Evolutionary conservation across 495 filamentous ascomycete species (phyloP), one percentile per base, ranked within the genome.

Genomic region (Penicillium simplicissimum): DNA sequence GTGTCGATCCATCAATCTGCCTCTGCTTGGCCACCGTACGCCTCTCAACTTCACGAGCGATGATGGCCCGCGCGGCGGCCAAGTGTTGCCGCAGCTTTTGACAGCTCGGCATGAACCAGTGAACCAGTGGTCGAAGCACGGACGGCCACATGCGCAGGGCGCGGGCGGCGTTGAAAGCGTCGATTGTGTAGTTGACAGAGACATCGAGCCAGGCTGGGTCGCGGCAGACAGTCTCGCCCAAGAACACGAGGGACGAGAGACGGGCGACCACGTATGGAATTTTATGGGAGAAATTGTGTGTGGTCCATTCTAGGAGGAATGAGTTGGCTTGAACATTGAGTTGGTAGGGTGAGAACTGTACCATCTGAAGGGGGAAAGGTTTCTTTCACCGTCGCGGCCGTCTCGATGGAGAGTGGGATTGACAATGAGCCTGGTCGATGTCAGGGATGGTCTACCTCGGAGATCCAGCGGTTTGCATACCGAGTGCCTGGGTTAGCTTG

Each of bases 221-320:
- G 2, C 82, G 79, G 62, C 81, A 83, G 43, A 85, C 62, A 11
- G 80, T 75, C 6, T 75, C 63, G 21, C 86, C 87, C 52, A 88
- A 72, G 54, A 88, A 88, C 8, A 84, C 71, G 14, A 84, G 71
- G n/a, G 84, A 82, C 0, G 86, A 86, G 21, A 87, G 57, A 7
- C 78, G 79, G 38, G 84, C 84, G 1, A 89, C 80, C 13, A 87
- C 79, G 25, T 73, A 59, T 1, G 74, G 73, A 7, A 73, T 47
- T 52, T 76, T 63, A 8, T 66, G 49, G 17, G 64, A 64, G 35
- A 79, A 70, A 34, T 67, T 62, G 57, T 69, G 66, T 6, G 67
- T 55, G 13, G 60, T 70, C 73, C 76, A 77, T 54, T 76, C 71
- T 73, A 57, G 9, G 31, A 60, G 14, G 13, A 17, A 3, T 31